Percentiles rank a stretch among this genome's conserved stretches.
These are phyloP conservation scores for Neotropicomus parvogracilis DNA, from an alignment of 1,284 basidiomycete species.

Conservation along the genomic window DNA sequence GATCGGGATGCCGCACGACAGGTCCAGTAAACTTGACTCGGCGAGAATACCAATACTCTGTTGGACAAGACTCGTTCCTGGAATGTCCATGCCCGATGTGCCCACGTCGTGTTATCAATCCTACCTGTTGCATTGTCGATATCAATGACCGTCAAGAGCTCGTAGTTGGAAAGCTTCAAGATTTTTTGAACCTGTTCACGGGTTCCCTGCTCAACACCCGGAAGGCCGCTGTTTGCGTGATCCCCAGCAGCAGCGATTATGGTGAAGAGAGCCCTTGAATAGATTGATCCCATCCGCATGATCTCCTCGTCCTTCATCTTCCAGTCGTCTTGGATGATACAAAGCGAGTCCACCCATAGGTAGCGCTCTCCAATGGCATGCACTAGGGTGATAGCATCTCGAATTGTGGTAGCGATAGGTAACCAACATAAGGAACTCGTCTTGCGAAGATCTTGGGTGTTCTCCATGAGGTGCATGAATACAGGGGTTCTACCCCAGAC, in stretches of 20 bases:
- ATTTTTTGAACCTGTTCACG: constrained; percentile 11
- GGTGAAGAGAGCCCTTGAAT: constrained; percentile 18
- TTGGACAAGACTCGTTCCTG: constrained; percentile 21
- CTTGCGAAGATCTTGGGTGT: constrained; percentile 14
- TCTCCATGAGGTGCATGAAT: constrained; percentile 13
- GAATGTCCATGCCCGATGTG: constrained; percentile 23
- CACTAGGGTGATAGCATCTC: constrained; percentile 21
- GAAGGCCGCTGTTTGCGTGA: constrained; percentile 17
- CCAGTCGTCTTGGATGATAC: constrained; percentile 22
- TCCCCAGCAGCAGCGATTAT: constrained; percentile 22
- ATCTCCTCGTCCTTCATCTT: constrained; percentile 20
- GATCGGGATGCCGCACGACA: constrained; percentile 13
- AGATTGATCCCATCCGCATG: constrained; percentile 21
- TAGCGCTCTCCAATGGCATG: constrained; percentile 23
- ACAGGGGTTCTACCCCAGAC: constrained; percentile 19
- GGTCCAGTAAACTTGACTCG: constrained; percentile 21
- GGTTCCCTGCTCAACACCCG: constrained; percentile 5
- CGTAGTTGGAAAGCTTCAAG: constrained; percentile 9
- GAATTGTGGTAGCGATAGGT: constrained; percentile 20
- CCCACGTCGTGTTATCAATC: constrained; percentile 14
- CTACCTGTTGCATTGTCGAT: neutral
- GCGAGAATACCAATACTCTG: constrained; percentile 21
- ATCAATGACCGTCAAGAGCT: constrained; percentile 16
- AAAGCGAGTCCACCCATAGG: constrained; percentile 25
- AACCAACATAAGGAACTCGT: constrained; percentile 3